Evolutionary conservation across 1,284 basidiomycete genomes (phyloP), one percentile per base, ranked within the genome.

Genomic region (Pseudozyma flocculosa): DNA sequence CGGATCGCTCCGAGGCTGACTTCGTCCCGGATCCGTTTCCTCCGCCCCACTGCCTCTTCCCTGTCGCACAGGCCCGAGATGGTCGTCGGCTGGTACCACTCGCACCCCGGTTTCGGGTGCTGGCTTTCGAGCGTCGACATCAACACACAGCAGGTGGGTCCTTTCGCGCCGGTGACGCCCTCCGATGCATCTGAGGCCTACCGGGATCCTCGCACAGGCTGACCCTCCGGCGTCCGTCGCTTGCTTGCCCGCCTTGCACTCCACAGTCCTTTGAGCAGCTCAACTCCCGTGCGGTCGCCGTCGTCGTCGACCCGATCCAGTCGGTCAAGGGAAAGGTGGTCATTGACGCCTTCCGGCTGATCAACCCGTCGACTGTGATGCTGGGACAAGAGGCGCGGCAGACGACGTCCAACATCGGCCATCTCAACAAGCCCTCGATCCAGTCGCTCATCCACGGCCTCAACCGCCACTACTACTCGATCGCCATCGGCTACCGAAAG

Each of bases 31-130:
- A n/a, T n/a, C n/a, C n/a, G n/a, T n/a, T n/a, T n/a, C n/a, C n/a
- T n/a, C n/a, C n/a, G n/a, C n/a, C n/a, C n/a, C n/a, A n/a, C n/a
- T n/a, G n/a, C n/a, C n/a, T n/a, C n/a, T n/a, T n/a, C n/a, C n/a
- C n/a, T n/a, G n/a, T n/a, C n/a, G n/a, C n/a, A 14, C 32, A 60
- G 93, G 70, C 91, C 94, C 43, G 95, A 98, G 82, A 92, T 89
- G 86, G 95, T 98, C 11, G 95, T 99, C 0, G 95, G 95, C 9
- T 99, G 95, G 95, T 99, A 99, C 79, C 95, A 99, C 80, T 98
- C 95, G 43, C 95, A 99, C 82, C 95, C 95, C 48, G 95, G 95
- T 26, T 99, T 98, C 79, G 95, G 95, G 5, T 99, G 95, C 80
- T 99, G 95, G 95, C 82, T 99, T 37, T 95, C 92, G 45, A 93